These are phyloP conservation scores for Phytophthora fragariaefolia DNA, from an alignment of 352 stramenopile genomes.

Conservation along the genomic window DNA sequence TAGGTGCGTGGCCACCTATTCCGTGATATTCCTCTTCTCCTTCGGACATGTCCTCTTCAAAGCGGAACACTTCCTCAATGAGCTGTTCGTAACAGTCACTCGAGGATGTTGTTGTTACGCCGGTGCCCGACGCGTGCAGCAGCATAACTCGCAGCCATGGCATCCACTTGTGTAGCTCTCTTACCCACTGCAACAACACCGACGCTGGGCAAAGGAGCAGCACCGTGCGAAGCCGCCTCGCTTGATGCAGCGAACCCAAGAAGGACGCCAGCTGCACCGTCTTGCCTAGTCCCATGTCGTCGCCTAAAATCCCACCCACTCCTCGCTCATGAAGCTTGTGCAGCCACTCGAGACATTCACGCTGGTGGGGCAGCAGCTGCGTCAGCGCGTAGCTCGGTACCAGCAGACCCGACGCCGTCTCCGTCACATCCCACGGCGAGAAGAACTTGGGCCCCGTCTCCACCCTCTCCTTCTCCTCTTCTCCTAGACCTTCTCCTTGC, in stretches of 20 bases:
- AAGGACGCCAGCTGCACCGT: slow-evolving; percentile 94
- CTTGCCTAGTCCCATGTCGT: slow-evolving; percentile 98
- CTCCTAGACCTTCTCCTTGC: slow-evolving; percentile 10
- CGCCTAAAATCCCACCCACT: slow-evolving; percentile 96
- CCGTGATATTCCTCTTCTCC: slow-evolving; percentile 16
- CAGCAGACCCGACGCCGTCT: slow-evolving; percentile 71
- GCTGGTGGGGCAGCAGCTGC: slow-evolving; percentile 94
- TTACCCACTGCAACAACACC: slow-evolving; percentile 96
- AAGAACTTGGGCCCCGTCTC: slow-evolving; percentile 42
- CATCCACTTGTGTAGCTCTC: slow-evolving; percentile 94
- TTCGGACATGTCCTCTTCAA: slow-evolving; percentile 38
- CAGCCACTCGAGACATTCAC: slow-evolving; percentile 96
- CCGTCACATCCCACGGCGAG: slow-evolving; percentile 51
- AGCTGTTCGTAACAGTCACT: slow-evolving; percentile 59
- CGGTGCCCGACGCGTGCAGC: slow-evolving; percentile 87
- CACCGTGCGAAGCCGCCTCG: slow-evolving; percentile 65
- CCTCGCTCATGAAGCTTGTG: slow-evolving; percentile 96
- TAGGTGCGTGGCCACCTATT: slow-evolving; percentile 15
- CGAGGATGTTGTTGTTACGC: slow-evolving; percentile 39
- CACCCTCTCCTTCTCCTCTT: slow-evolving; percentile 10
- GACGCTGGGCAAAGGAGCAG: slow-evolving; percentile 96
- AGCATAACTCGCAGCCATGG: slow-evolving; percentile 90
- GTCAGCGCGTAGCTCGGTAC: slow-evolving; percentile 77
- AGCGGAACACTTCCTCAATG: slow-evolving; percentile 65
- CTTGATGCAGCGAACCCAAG: slow-evolving; percentile 73